Percentiles rank a stretch among this genome's conserved stretches.
phyloP scores from a whole-genome alignment of 1,284 basidiomycete species.

The Mycena sp. region DNA sequence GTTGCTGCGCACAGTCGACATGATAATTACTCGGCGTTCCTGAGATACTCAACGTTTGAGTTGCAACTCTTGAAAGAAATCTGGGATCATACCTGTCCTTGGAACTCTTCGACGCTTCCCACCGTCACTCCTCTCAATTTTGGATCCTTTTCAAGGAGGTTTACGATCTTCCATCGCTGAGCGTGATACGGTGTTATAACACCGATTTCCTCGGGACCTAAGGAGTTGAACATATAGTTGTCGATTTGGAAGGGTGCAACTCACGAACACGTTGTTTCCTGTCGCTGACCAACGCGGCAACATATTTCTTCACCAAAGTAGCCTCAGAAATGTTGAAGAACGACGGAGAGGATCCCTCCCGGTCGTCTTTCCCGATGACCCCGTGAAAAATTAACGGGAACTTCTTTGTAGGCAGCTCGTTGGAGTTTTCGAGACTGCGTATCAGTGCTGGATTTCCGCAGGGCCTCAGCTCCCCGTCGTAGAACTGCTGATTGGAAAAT shows the following conservation, averaged over 20 bases:
- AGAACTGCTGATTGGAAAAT: slow-evolving; percentile 67
- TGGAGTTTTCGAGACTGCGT: slow-evolving; percentile 48
- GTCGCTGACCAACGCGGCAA: slow-evolving; percentile 33
- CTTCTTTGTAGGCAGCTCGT: slow-evolving; percentile 52
- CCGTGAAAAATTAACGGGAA: slow-evolving; percentile 72
- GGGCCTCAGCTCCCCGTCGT: slow-evolving; percentile 59
- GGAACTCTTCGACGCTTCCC: slow-evolving; percentile 74
- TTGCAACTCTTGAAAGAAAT: no score
- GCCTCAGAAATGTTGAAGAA: slow-evolving; percentile 73
- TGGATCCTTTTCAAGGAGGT: slow-evolving; percentile 38
- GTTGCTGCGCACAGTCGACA: slow-evolving; percentile 73
- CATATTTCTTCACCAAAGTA: slow-evolving; percentile 60
- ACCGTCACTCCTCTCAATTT: slow-evolving; percentile 57
- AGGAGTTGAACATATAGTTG: background rate
- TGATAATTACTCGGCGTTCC: slow-evolving; percentile 73
- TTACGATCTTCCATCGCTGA: slow-evolving; percentile 61
- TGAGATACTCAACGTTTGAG: slow-evolving; percentile 33
- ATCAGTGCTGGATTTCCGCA: slow-evolving; percentile 54
- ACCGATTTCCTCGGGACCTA: slow-evolving; percentile 61
- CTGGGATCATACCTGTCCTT: slow-evolving; percentile 62
- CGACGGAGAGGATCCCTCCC: slow-evolving; percentile 69
- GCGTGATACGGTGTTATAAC: slow-evolving; percentile 72
- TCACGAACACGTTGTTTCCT: slow-evolving; percentile 49
- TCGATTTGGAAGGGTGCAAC: slow-evolving; percentile 28
- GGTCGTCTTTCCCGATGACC: slow-evolving; percentile 65